A percentile compares a stretch with the other conserved stretches of the same genome.
Evolutionary conservation across 176 grass and related monocot genomes (phyloP).

Genomic region (Carex kokanica): DNA sequence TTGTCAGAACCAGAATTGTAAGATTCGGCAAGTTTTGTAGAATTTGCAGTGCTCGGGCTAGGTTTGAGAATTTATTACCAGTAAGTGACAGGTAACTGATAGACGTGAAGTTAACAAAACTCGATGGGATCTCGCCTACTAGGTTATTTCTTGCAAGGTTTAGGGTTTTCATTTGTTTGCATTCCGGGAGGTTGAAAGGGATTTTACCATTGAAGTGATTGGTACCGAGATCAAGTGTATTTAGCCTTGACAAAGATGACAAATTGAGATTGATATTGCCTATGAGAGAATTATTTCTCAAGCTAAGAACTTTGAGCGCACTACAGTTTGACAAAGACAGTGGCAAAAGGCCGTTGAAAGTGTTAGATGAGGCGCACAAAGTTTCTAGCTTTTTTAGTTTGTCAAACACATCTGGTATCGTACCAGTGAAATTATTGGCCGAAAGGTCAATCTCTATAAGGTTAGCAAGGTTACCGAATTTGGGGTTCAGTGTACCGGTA

Average conservation of each 20-base stretch:
- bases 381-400: conserved; percentile 46
- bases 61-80: conserved; percentile 61
- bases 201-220: conserved; percentile 60
- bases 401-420: conserved; percentile 72
- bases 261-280: conserved; percentile 52
- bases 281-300: conserved; percentile 65
- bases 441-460: conserved; percentile 69
- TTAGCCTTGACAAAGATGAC: conserved; percentile 38
- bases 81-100: conserved; percentile 66
- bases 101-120: conserved; percentile 55
- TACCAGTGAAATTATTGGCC: conserved; percentile 47
- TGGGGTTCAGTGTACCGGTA: conserved; percentile 31
- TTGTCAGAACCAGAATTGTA: conserved; percentile 69
- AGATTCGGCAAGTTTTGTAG: conserved; percentile 72
- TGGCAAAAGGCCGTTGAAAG: conserved; percentile 51
- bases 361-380: conserved; percentile 47
- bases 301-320: conserved; percentile 49
- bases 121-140: conserved; percentile 51
- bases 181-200: conserved; percentile 37
- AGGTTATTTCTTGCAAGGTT: conserved; percentile 84
- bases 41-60: conserved; percentile 56
- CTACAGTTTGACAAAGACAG: conserved; percentile 47
- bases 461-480: conserved; percentile 58
- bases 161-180: conserved; percentile 51
- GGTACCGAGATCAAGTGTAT: conserved; percentile 58